These are phyloP conservation scores for Ophiosphaerella korrae DNA, from an alignment of 2,329 filamentous ascomycete genomes.

Conservation along the genomic window DNA sequence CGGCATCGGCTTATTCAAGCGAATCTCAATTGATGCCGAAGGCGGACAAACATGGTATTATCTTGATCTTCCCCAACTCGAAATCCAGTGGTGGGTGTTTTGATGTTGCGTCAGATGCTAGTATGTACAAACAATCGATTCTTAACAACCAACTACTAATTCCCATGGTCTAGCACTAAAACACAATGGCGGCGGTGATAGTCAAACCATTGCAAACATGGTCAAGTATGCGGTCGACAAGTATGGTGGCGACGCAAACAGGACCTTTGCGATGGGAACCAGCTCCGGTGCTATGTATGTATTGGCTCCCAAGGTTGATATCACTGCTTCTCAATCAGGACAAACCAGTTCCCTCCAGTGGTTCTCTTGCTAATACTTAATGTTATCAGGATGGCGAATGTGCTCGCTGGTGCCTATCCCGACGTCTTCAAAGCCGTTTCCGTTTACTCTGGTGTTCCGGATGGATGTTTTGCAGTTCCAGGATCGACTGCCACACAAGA, in stretches of 20 bases:
- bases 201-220: conserved; percentile 27
- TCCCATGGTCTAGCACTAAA: conserved; percentile 11
- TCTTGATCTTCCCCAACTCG: conserved; percentile 27
- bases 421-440: conserved; percentile 25
- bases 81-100: conserved; percentile 26
- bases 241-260: conserved; percentile 19
- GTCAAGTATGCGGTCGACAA: conserved; percentile 25
- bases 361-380: neutral
- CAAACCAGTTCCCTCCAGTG: neutral
- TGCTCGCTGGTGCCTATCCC: conserved; percentile 25
- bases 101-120: conserved; percentile 23
- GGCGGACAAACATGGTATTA: conserved; percentile 22
- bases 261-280: conserved; percentile 17
- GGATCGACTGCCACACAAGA: conserved; percentile 37
- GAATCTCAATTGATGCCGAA: conserved; percentile 16
- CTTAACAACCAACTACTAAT: neutral
- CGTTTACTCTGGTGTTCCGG: conserved; percentile 25
- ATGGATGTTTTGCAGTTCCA: conserved; percentile 28
- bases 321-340: neutral
- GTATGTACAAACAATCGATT: conserved; percentile 6
- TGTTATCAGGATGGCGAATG: conserved; percentile 15
- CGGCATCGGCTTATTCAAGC: conserved; percentile 15
- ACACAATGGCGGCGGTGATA: conserved; percentile 29
- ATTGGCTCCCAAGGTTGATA: neutral
- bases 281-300: conserved; percentile 24